phyloP scores from a whole-genome alignment of 2,329 filamentous ascomycete genomes.

The Colletotrichum acutatum region DNA sequence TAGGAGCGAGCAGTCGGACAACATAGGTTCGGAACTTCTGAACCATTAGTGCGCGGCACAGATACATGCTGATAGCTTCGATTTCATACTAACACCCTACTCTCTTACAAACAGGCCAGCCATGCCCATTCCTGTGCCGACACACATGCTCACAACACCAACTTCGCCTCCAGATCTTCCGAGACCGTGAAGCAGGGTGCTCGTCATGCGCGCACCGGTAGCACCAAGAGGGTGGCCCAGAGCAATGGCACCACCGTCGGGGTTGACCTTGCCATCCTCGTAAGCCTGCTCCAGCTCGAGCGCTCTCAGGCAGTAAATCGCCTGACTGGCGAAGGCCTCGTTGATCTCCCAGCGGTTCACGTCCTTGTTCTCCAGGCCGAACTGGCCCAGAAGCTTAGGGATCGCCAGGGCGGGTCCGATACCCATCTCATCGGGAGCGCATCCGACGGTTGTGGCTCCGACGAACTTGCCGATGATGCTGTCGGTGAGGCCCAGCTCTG shows the following conservation, averaged over 20 bases:
- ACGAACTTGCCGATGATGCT: conserved; percentile 87
- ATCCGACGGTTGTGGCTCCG: conserved; percentile 79
- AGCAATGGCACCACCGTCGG: conserved; percentile 94
- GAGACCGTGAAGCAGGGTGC: conserved; percentile 74
- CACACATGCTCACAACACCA: conserved; percentile 89
- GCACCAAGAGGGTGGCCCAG: conserved; percentile 91
- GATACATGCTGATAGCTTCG: neutral
- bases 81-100: conserved; percentile 45
- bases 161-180: conserved; percentile 78
- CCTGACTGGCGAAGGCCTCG: conserved; percentile 78
- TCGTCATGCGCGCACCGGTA: conserved; percentile 84
- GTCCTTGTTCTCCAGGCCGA: conserved; percentile 74
- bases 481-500: conserved; percentile 74
- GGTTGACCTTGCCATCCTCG: conserved; percentile 81
- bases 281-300: conserved; percentile 72
- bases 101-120: conserved; percentile 74
- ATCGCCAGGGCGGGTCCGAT: conserved; percentile 89
- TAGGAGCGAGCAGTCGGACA: neutral
- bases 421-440: conserved; percentile 92
- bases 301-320: conserved; percentile 76
- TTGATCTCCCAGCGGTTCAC: conserved; percentile 94
- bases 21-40: too few species aligned
- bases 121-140: conserved; percentile 85
- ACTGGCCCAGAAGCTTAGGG: conserved; percentile 78
- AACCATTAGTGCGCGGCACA: neutral